Percentiles rank a stretch among this genome's conserved stretches.
Evolutionary conservation across 1,284 basidiomycete species (phyloP).

Genomic region (Marasmius sp.): DNA sequence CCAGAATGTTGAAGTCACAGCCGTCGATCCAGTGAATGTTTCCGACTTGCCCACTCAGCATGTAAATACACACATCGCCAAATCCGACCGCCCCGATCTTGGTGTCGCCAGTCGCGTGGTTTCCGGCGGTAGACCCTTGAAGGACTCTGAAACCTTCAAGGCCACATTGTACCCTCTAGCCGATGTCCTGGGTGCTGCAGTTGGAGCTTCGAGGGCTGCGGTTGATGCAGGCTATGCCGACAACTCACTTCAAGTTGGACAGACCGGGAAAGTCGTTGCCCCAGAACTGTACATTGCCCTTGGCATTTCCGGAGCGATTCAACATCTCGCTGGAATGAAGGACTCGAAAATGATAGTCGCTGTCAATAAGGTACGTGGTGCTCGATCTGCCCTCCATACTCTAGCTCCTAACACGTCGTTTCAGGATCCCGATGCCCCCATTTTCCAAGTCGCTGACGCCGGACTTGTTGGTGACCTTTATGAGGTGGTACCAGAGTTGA

Average conservation of each 20-base stretch:
- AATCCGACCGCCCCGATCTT: conserved; percentile 93
- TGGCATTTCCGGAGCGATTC: conserved; percentile 97
- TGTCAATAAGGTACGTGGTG: conserved; percentile 82
- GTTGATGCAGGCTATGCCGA: conserved; percentile 99
- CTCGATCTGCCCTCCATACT: not conserved
- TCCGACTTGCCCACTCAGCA: conserved; percentile 70
- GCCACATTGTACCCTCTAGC: conserved; percentile 90
- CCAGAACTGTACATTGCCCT: conserved; percentile 96
- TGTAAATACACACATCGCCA: conserved; percentile 82
- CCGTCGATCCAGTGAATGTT: conserved; percentile 69
- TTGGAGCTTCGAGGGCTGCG: conserved; percentile 96
- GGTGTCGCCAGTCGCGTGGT: conserved; percentile 87
- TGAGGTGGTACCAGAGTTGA: conserved; percentile 84
- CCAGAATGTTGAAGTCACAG: conserved; percentile 59
- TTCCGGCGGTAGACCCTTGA: conserved; percentile 94
- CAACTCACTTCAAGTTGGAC: conserved; percentile 97
- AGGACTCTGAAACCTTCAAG: conserved; percentile 92
- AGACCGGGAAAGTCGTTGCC: conserved; percentile 96
- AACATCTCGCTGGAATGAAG: conserved; percentile 99
- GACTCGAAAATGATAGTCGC: conserved; percentile 98
- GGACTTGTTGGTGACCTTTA: conserved; percentile 94
- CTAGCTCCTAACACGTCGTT: not conserved
- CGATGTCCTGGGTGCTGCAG: conserved; percentile 91
- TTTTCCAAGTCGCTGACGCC: conserved; percentile 97
- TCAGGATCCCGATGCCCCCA: conserved; percentile 95